Conservation (phyloP, 1,139 yeast genomes). For the Ogataea hybrid region DNA sequence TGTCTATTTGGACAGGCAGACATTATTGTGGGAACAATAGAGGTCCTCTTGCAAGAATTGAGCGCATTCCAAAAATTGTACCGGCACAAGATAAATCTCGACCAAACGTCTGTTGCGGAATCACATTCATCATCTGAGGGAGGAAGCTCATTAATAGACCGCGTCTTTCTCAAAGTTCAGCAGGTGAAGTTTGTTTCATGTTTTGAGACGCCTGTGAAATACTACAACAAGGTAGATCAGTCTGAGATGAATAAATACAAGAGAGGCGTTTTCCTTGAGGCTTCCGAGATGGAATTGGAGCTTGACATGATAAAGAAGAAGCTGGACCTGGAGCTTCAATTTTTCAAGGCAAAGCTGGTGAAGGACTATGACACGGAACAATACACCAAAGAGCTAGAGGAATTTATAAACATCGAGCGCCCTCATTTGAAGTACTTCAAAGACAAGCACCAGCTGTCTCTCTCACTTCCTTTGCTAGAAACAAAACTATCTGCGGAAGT, state of each 20-base stretch:
- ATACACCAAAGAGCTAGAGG: constrained; percentile 5
- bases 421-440: constrained; percentile 18
- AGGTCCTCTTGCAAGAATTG: constrained; percentile 21
- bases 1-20: constrained; percentile 13
- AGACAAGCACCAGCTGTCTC: constrained; percentile 17
- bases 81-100: constrained; percentile 4
- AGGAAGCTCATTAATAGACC: constrained; percentile 14
- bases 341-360: constrained; percentile 12
- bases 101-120: background rate
- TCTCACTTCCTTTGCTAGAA: constrained; percentile 27
- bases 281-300: background rate
- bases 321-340: constrained; percentile 12
- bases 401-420: constrained; percentile 14
- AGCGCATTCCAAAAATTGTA: constrained; percentile 21
- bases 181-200: constrained; percentile 24
- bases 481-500: constrained; percentile 27
- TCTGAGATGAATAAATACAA: constrained; percentile 25
- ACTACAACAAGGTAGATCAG: constrained; percentile 29
- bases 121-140: background rate
- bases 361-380: constrained; percentile 24
- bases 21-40: constrained; percentile 17
- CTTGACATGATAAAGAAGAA: constrained; percentile 16
- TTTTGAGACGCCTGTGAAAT: constrained; percentile 29
- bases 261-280: constrained; percentile 25
- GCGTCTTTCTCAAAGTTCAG: constrained; percentile 15